Percentiles rank a stretch among this genome's conserved stretches.
phyloP scores from a whole-genome alignment of 345 rosid species.

The Brassica incana region DNA sequence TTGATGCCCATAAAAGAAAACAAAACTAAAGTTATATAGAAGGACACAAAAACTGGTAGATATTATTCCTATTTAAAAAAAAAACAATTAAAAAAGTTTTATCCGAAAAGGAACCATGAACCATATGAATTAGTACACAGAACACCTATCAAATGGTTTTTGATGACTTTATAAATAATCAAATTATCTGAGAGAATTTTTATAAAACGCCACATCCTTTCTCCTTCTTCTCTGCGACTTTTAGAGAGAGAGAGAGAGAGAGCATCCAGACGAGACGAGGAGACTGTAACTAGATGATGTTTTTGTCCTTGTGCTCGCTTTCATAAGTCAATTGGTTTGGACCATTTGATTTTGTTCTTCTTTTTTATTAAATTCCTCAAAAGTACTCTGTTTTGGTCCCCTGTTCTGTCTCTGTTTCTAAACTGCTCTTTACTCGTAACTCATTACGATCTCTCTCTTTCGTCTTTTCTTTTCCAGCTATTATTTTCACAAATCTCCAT shows the following conservation, averaged over 20 bases:
- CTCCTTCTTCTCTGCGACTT: background rate
- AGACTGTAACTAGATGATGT: background rate
- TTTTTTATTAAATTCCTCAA: background rate
- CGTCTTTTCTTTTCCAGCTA: slow-evolving; percentile 17
- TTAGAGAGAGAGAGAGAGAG: background rate
- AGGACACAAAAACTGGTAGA: slow-evolving; percentile 11
- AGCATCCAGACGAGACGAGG: slow-evolving; percentile 14
- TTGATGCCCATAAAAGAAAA: background rate
- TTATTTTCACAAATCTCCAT: slow-evolving; percentile 34
- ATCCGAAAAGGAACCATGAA: background rate
- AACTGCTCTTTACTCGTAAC: background rate
- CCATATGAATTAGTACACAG: background rate
- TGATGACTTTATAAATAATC: slow-evolving; percentile 30
- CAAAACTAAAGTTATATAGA: background rate
- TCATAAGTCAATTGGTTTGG: background rate
- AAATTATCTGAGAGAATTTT: slow-evolving; percentile 9
- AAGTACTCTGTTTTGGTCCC: slow-evolving; percentile 16
- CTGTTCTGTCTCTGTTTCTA: slow-evolving; percentile 12
- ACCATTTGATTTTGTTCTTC: background rate
- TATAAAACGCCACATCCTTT: slow-evolving; percentile 16
- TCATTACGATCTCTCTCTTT: slow-evolving; percentile 16
- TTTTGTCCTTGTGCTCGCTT: slow-evolving; percentile 6
- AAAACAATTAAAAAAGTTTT: background rate
- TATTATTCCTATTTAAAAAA: slow-evolving; percentile 22
- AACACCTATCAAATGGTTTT: background rate